A percentile compares a stretch with the other conserved stretches of the same genome.
phyloP scores from a whole-genome alignment of 805 yeast genomes.

The Blastobotrys parvus region DNA sequence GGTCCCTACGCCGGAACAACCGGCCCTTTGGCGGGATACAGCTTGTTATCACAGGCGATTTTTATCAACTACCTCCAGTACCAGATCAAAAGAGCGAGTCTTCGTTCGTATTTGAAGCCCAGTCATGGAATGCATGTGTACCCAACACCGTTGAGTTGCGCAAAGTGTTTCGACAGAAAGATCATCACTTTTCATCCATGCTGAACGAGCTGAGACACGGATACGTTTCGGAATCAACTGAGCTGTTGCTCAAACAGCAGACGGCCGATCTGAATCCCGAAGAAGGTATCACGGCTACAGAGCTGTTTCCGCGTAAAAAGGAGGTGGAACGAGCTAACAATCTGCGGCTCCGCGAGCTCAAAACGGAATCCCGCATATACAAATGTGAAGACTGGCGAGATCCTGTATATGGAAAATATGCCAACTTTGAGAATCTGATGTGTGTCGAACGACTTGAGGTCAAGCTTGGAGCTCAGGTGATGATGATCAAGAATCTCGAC shows the following conservation, averaged over 20 bases:
- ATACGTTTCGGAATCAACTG: conserved; percentile 42
- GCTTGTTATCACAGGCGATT: conserved; percentile 85
- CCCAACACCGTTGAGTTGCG: conserved; percentile 60
- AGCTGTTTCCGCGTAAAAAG: conserved; percentile 72
- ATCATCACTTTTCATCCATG: conserved; percentile 63
- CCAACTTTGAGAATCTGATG: conserved; percentile 53
- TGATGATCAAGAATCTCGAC: conserved; percentile 80
- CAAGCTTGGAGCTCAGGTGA: conserved; percentile 87
- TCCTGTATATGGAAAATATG: conserved; percentile 20
- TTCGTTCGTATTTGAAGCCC: conserved; percentile 67
- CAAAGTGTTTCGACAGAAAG: conserved; percentile 82
- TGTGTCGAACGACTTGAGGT: conserved; percentile 56
- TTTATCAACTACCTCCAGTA: conserved; percentile 93
- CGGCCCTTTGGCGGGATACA: conserved; percentile 93
- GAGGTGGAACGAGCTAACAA: conserved; percentile 78
- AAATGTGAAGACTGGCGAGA: conserved; percentile 38
- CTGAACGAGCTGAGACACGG: conserved; percentile 78
- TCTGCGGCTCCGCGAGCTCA: conserved; percentile 40
- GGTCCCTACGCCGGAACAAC: conserved; percentile 37
- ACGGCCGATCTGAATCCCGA: conserved; percentile 39
- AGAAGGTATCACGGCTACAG: conserved; percentile 84
- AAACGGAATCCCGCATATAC: conserved; percentile 40
- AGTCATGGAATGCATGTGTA: conserved; percentile 58
- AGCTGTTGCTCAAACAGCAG: conserved; percentile 41
- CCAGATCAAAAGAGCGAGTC: conserved; percentile 22